Evolutionary conservation across 2,329 filamentous ascomycete genomes (phyloP).

Genomic region (Biscogniauxia marginata): DNA sequence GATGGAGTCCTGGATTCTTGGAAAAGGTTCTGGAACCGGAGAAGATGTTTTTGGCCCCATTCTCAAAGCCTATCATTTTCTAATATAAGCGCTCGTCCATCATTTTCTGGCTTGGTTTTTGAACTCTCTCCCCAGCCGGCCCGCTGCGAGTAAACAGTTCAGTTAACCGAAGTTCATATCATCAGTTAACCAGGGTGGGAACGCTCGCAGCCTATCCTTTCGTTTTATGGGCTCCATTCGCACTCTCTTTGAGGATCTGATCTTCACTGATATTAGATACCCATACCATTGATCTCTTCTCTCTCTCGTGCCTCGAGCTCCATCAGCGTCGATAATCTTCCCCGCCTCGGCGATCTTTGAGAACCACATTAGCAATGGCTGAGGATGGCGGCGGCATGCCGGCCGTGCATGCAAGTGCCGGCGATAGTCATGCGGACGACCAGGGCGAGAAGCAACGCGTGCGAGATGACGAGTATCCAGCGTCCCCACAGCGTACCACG

Average conservation of each 20-base stretch:
- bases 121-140: background rate
- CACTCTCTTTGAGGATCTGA: background rate
- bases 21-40: background rate
- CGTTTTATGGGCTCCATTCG: background rate
- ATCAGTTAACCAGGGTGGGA: background rate
- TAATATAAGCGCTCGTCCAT: background rate
- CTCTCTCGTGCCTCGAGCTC: background rate
- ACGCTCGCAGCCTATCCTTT: background rate
- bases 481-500: slow-evolving; percentile 18
- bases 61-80: background rate
- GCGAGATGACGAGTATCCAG: slow-evolving; percentile 18
- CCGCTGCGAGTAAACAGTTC: background rate
- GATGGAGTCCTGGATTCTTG: background rate
- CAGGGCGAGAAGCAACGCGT: slow-evolving; percentile 9
- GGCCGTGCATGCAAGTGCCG: slow-evolving; percentile 6
- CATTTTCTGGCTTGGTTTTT: background rate
- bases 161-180: background rate
- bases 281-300: background rate
- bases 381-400: slow-evolving; percentile 21
- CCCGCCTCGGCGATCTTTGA: background rate
- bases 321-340: background rate
- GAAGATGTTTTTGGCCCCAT: background rate
- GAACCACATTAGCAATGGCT: slow-evolving; percentile 19
- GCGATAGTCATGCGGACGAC: slow-evolving; percentile 16
- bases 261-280: background rate